Conservation (phyloP, 208 protist genomes). For the Herpetomonas muscarum region DNA sequence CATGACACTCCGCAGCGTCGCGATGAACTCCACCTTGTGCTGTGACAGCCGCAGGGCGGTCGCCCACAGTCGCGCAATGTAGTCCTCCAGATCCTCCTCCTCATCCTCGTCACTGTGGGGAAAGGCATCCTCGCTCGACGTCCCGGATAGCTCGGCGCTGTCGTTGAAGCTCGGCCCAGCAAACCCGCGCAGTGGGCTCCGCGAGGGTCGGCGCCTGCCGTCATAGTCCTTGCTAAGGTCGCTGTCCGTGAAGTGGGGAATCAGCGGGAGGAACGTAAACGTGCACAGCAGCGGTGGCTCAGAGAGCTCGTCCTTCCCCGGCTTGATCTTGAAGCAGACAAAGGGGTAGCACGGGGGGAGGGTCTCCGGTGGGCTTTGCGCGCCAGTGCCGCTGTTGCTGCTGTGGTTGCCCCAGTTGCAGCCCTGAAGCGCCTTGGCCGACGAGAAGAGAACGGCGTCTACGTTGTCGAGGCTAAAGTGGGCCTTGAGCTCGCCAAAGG, state of each 20-base stretch:
- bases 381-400: neutral
- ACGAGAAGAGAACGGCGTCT: constrained; percentile 22
- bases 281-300: constrained; percentile 18
- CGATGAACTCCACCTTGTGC: too few species aligned
- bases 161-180: too few species aligned
- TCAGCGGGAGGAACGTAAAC: constrained; percentile 16
- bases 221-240: neutral
- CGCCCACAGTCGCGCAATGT: too few species aligned
- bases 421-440: constrained; percentile 12
- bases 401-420: constrained; percentile 4
- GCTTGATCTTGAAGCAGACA: constrained; percentile 10
- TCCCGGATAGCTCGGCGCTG: too few species aligned
- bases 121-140: too few species aligned
- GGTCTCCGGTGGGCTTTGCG: neutral
- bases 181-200: neutral
- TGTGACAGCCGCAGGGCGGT: too few species aligned
- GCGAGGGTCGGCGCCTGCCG: too few species aligned
- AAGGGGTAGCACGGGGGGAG: constrained; percentile 13
- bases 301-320: constrained; percentile 8
- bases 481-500: constrained; percentile 28
- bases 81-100: too few species aligned
- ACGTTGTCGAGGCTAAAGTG: constrained; percentile 36
- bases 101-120: too few species aligned
- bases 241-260: constrained; percentile 2
- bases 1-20: too few species aligned